Evolutionary conservation across 2,329 filamentous ascomycete species (phyloP), one percentile per base, ranked within the genome.

Genomic region (Botrytis deweyae): DNA sequence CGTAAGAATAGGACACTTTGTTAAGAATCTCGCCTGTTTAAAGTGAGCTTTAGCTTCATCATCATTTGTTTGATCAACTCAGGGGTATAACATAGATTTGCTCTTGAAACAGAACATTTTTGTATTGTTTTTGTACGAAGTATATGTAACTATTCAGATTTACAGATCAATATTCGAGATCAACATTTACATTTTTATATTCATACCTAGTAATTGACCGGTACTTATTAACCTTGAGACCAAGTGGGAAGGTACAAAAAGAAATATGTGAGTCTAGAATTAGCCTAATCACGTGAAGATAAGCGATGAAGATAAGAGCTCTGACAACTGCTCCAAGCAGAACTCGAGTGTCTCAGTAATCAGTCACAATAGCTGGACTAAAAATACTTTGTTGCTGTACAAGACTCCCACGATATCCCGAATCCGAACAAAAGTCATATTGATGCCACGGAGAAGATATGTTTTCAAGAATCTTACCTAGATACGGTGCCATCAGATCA

Each of bases 1-100:
- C 66, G 58, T 73, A 63, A 64, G 58, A 49, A 49, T 59, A 73
- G 68, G 72, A 71, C 67, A 73, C 71, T 69, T 73, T 73, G 71
- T 73, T 72, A 72, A 72, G 49, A 72, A 72, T 68, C 40, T 72
- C 71, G 71, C 71, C 29, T 72, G 63, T 66, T 59, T 36, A 40
- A 36, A 64, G 22, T 36, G 38, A 67, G 44, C 36, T 65, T 44
- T 65, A 46, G n/a, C 62, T 42, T 42, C 62, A 64, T 64, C 62
- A 64, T 65, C 62, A 46, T 33, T 22, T 65, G 40, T 65, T 44
- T 65, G 62, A 46, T 65, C 62, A 44, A n/a, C 62, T 44, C 62
- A 64, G 40, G 62, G 62, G 62, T 14, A 44, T 42, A 10, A 44
- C 22, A 64, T 12, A 20, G 8, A 44, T 64, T 9, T 42, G 12